Conservation (phyloP, 177 flowering plant genomes). For the Vitis hybrid region DNA sequence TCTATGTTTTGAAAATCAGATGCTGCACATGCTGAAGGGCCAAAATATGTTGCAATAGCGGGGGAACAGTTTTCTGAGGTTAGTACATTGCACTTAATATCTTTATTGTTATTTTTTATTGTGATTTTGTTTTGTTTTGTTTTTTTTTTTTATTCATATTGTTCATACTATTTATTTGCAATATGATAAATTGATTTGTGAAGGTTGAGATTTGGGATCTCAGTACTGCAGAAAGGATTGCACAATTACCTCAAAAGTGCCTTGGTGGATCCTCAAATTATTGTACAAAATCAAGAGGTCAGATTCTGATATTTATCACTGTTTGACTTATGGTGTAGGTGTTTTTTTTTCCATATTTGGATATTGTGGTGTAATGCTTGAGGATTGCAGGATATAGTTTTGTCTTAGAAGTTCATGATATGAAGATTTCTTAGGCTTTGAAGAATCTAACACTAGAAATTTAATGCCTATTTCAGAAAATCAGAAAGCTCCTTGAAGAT, state of each 20-base stretch:
- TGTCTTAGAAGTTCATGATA: too few species aligned
- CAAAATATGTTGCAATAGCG: conserved; percentile 57
- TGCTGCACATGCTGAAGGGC: conserved; percentile 28
- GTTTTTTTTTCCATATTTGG: not conserved
- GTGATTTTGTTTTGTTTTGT: not conserved
- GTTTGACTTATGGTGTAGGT: not conserved
- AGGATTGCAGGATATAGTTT: too few species aligned
- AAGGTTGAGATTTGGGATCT: conserved; percentile 97
- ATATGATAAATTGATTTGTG: conserved; percentile 9
- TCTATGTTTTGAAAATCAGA: conserved; percentile 14
- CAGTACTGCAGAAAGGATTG: conserved; percentile 48
- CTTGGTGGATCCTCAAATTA: conserved; percentile 26
- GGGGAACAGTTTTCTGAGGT: conserved; percentile 81
- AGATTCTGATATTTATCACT: conserved; percentile 2
- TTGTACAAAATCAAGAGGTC: conserved; percentile 61
- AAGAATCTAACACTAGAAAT: too few species aligned
- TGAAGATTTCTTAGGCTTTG: too few species aligned
- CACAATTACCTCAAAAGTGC: conserved; percentile 35
- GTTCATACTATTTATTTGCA: not conserved
- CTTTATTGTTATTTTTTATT: conserved; percentile 4
- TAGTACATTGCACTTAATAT: not conserved
- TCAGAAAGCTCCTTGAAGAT: too few species aligned
- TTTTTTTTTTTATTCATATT: conserved; percentile 18
- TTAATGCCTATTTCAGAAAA: too few species aligned
- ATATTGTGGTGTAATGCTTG: too few species aligned